Base-by-base conservation (phyloP, 164 flowering plant species). In the Macadamia tetraphylla region DNA sequence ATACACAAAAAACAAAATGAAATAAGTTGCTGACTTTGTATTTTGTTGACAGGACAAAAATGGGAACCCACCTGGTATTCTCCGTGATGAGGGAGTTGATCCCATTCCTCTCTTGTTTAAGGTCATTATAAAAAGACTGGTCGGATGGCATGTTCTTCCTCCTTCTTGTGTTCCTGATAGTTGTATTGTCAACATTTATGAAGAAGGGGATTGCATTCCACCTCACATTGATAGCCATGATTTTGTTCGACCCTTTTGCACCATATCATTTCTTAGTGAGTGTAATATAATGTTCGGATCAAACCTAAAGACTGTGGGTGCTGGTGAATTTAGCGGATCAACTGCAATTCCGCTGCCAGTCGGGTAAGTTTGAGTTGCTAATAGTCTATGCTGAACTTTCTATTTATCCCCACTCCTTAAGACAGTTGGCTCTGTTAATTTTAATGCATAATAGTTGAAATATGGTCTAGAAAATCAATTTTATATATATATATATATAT, bases 151-250 rank as follows among this genome's bases (percentile, higher is more conserved):
- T 62, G 90, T 95, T 69, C 75, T 92, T 67, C 98, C 99, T 55
- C 88, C 98, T 9, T 75, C 91, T 0, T 90, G 98, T 74, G 84
- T 92, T 4, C 98, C 99, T 12, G 97, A 95, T 65, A 92, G 98
- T 71, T 95, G 98, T 74, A 92, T 95, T 63, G 97, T 95, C 53
- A 95, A 95, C 78, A 89, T 95, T 10, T 95, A 92, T 74, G 97
- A 92, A 9, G 90, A 87, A 76, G 96, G 92, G 35, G 97, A 95
- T 75, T 95, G 98, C 71, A 95, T 95, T 70, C 99, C 99, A 43
- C 99, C 99, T 13, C 99, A 95, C 56, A 88, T 92, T 29, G 99
- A 95, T 81, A 85, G 82, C 77, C 94, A 87, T 75, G 99, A 95
- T 64, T 95, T 92, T 77, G 82, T 92, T 52, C 83, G 99, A 11